Base-by-base conservation (phyloP, 352 stramenopile genomes). In the Pythium sukuiense region DNA sequence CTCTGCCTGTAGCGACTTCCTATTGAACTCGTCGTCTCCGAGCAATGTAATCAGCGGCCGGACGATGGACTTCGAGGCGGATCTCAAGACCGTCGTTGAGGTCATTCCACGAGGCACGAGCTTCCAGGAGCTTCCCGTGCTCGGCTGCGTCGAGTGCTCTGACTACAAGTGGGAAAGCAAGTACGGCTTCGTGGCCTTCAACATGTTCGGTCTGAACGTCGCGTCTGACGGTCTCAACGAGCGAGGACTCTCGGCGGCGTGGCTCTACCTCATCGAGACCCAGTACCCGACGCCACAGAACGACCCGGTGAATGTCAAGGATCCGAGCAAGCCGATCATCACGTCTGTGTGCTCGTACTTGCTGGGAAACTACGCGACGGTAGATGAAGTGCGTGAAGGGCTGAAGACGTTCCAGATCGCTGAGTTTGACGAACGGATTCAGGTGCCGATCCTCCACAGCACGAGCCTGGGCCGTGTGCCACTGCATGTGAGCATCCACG, bases 261-360 rank as follows among this genome's bases (percentile, higher is more conserved):
- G 61, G 68, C 65, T 81, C 9, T 60, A 65, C 27, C 63, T 74
- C 6, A 20, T 27, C 1, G 62, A 57, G 35, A 80, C 85, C 0
- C 27, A 81, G 60, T 93, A 91, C 71, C 81, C 85, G 5, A 67
- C 54, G 20, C 72, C 71, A 3, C 39, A 78, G 53, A 64, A 62
- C 13, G 39, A 67, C 6, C 30, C 35, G 3, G 6, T 3, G 13
- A 63, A 65, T n/a, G 33, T 56, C 18, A 66, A 55, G 13, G 37
- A 60, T 7, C 56, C 48, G 6, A 76, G 73, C 63, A 63, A 50
- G 52, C 80, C 81, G 3, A 79, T 93, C 27, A 68, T 93, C 30
- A 82, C 77, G n/a, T 88, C 79, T 5, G 43, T 89, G 24, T 84
- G 79, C 41, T 79, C 85, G 63, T 93, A 88, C 70, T 75, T 93